Percentiles rank a stretch among this genome's conserved stretches.
phyloP scores from a whole-genome alignment of 208 protist genomes.

The Crithidia sp. region DNA sequence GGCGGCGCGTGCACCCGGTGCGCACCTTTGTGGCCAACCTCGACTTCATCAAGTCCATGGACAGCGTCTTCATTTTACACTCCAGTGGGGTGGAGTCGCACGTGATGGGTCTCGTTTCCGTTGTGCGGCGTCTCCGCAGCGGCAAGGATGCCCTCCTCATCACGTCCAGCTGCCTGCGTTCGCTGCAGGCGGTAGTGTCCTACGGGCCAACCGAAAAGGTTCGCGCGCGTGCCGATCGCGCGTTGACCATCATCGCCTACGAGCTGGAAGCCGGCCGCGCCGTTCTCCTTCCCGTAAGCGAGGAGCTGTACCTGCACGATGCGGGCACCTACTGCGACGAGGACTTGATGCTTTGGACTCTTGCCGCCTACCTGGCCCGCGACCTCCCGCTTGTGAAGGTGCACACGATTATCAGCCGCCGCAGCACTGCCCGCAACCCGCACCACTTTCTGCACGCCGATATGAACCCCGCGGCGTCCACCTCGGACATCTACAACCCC shows the following conservation, averaged over 20 bases:
- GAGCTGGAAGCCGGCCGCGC: conserved; percentile 75
- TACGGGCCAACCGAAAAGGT: conserved; percentile 40
- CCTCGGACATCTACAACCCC: conserved; percentile 59
- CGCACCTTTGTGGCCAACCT: conserved; percentile 65
- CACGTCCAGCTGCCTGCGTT: conserved; percentile 62
- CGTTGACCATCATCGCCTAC: conserved; percentile 73
- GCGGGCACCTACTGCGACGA: conserved; percentile 85
- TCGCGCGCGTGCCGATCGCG: conserved; percentile 37
- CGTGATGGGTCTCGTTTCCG: conserved; percentile 60
- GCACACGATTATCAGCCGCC: conserved; percentile 68
- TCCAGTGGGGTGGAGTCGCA: conserved; percentile 54
- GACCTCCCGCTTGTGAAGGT: conserved; percentile 83
- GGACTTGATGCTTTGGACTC: conserved; percentile 88
- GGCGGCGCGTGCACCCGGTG: conserved; percentile 56
- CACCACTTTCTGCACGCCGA: conserved; percentile 72
- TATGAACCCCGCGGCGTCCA: conserved; percentile 49
- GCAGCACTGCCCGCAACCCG: conserved; percentile 54
- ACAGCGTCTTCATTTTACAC: conserved; percentile 82
- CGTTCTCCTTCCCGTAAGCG: conserved; percentile 64
- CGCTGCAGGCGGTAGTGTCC: conserved; percentile 38
- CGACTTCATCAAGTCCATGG: conserved; percentile 55
- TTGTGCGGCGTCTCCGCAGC: conserved; percentile 56
- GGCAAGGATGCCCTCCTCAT: conserved; percentile 85
- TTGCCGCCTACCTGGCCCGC: conserved; percentile 78
- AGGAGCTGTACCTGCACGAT: conserved; percentile 86